Evolutionary conservation across 805 yeast species (phyloP).

Genomic region (Brettanomyces anomalus): DNA sequence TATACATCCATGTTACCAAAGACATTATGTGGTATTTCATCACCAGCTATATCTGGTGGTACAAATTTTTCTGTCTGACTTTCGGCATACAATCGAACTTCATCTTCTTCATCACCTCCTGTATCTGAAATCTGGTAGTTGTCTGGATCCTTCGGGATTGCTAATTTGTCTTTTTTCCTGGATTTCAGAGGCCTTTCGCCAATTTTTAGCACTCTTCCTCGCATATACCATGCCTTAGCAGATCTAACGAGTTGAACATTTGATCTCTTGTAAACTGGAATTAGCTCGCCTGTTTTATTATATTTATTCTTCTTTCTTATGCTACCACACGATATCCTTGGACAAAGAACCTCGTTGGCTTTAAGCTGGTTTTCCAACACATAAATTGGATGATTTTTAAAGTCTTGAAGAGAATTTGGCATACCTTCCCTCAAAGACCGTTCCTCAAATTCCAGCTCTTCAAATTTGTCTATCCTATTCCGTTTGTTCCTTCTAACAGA

Average conservation of each 20-base stretch:
- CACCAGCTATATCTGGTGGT: constrained; percentile 61
- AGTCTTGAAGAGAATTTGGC: constrained; percentile 77
- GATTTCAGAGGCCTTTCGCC: constrained; percentile 61
- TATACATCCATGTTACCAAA: constrained; percentile 82
- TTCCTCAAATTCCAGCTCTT: constrained; percentile 50
- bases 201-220: constrained; percentile 64
- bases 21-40: constrained; percentile 63
- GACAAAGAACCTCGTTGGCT: constrained; percentile 62
- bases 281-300: constrained; percentile 26
- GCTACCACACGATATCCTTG: constrained; percentile 68
- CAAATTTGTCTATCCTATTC: constrained; percentile 39
- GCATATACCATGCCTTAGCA: constrained; percentile 79
- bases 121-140: constrained; percentile 23
- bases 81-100: constrained; percentile 56
- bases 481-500: constrained; percentile 15
- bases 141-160: constrained; percentile 16
- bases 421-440: constrained; percentile 72
- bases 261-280: constrained; percentile 60
- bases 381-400: constrained; percentile 79
- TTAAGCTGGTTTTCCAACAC: constrained; percentile 69
- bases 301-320: constrained; percentile 36
- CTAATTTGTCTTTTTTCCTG: constrained; percentile 19
- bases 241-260: constrained; percentile 59
- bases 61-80: constrained; percentile 66
- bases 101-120: constrained; percentile 45